Evolutionary conservation across 352 stramenopile species (phyloP).

Genomic region (Phytophthora pluvialis): DNA sequence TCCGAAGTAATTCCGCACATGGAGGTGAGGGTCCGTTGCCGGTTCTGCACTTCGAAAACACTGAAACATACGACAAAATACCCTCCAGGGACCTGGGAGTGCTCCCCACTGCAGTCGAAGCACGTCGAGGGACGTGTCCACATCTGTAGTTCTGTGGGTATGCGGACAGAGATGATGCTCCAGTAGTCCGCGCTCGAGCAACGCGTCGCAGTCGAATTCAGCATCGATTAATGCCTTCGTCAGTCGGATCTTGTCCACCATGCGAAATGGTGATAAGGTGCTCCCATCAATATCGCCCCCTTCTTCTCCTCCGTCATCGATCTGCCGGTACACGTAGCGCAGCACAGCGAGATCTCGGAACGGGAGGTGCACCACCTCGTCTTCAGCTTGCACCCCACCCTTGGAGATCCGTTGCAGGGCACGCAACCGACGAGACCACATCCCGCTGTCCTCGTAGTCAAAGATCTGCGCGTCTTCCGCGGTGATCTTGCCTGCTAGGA

Average conservation of each 20-base stretch:
- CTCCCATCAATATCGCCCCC: constrained; percentile 23
- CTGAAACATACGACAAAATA: constrained; percentile 25
- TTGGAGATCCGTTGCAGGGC: constrained; percentile 53
- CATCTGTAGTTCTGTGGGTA: constrained; percentile 59
- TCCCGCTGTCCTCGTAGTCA: constrained; percentile 54
- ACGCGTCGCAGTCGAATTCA: constrained; percentile 76
- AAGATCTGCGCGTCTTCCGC: constrained; percentile 72
- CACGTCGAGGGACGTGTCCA: constrained; percentile 74
- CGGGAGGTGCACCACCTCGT: constrained; percentile 45
- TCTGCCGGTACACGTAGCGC: constrained; percentile 75
- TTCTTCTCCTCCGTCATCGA: constrained; percentile 46
- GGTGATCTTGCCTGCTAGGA: constrained; percentile 66
- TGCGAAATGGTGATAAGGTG: constrained; percentile 61
- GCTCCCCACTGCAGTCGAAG: constrained; percentile 61
- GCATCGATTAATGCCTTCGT: constrained; percentile 74
- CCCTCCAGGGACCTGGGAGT: constrained; percentile 36
- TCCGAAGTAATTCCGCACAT: constrained; percentile 84
- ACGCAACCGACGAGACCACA: constrained; percentile 74
- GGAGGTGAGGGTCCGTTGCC: constrained; percentile 49
- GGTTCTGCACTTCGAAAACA: constrained; percentile 9
- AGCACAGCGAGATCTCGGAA: constrained; percentile 58
- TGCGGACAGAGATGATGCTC: constrained; percentile 64
- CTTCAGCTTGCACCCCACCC: not conserved
- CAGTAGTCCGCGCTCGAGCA: constrained; percentile 57
- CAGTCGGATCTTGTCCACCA: constrained; percentile 80